Conservation (phyloP, 768 basidiomycete species). For the Russula foetens region DNA sequence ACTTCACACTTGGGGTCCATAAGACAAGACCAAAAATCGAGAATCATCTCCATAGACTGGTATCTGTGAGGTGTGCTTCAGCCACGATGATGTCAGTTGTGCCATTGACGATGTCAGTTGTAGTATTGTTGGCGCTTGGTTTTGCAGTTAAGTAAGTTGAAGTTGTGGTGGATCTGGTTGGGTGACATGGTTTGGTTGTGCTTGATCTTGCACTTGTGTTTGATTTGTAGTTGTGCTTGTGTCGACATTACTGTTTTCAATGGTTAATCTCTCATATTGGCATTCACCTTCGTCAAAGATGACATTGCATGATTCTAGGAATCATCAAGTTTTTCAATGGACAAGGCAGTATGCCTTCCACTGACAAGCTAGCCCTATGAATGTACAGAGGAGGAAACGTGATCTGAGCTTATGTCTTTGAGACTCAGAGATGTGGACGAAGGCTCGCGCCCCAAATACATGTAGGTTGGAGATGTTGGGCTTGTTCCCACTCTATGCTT, state of each 20-base stretch:
- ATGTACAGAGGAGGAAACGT: slow-evolving; percentile 9
- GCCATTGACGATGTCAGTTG: too few relatives aligned
- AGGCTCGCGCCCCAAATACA: slow-evolving; percentile 13
- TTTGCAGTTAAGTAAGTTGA: too few relatives aligned
- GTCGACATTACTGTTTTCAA: not conserved
- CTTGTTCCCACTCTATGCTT: not conserved
- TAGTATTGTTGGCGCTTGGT: too few relatives aligned
- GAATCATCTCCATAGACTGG: not conserved
- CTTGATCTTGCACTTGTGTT: too few relatives aligned
- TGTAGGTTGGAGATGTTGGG: slow-evolving; percentile 11
- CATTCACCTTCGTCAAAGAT: slow-evolving; percentile 13
- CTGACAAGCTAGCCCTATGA: slow-evolving; percentile 16
- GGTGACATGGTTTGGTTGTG: too few relatives aligned
- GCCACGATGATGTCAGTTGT: not conserved
- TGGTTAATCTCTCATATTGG: not conserved
- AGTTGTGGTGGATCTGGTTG: too few relatives aligned
- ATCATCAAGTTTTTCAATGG: not conserved
- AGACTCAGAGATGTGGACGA: slow-evolving; percentile 7
- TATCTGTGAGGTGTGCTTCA: not conserved
- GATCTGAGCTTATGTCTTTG: slow-evolving; percentile 15
- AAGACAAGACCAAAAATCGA: not conserved
- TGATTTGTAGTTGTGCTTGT: not conserved
- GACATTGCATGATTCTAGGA: slow-evolving; percentile 10
- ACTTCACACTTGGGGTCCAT: not conserved
- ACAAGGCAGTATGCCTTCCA: slow-evolving; percentile 15